Evolutionary conservation across 2,329 filamentous ascomycete genomes (phyloP).

Genomic region (Fusarium camptoceras): DNA sequence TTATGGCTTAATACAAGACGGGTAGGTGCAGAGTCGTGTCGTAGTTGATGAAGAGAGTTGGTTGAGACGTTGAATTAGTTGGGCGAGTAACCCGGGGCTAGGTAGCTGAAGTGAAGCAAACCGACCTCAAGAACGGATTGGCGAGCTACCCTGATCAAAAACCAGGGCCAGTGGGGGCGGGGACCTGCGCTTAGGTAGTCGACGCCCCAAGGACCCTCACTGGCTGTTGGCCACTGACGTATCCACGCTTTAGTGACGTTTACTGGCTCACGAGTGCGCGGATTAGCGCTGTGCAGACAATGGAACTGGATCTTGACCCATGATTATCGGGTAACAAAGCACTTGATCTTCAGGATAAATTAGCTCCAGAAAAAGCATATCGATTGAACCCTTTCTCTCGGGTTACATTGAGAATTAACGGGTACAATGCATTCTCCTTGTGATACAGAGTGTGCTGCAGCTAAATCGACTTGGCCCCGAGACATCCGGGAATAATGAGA

Average conservation of each 20-base stretch:
- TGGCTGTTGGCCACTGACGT: conserved; percentile 38
- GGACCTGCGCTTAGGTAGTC: conserved; percentile 32
- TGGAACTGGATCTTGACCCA: conserved; percentile 17
- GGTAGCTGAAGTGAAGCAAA: conserved; percentile 5
- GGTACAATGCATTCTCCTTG: background rate
- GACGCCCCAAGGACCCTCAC: background rate
- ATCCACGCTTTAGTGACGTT: conserved; percentile 30
- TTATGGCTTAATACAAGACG: conserved; percentile 17
- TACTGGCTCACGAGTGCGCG: conserved; percentile 23
- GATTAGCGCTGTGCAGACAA: conserved; percentile 32
- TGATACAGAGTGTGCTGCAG: background rate
- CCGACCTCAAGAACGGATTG: conserved; percentile 1
- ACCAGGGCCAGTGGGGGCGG: conserved; percentile 34
- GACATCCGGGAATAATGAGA: conserved; percentile 21
- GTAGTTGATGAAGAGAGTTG: conserved; percentile 39
- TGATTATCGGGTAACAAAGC: background rate
- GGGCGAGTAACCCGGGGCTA: conserved; percentile 14
- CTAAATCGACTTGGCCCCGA: conserved; percentile 9
- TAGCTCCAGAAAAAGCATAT: background rate
- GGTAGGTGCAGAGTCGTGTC: conserved; percentile 32
- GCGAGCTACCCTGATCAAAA: conserved; percentile 14
- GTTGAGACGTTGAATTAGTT: conserved; percentile 21
- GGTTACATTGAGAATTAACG: background rate
- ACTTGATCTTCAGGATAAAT: conserved; percentile 11
- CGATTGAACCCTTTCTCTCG: conserved; percentile 1